These are phyloP conservation scores for Penicillium steckii DNA, from an alignment of 495 filamentous ascomycete genomes.

Conservation along the genomic window DNA sequence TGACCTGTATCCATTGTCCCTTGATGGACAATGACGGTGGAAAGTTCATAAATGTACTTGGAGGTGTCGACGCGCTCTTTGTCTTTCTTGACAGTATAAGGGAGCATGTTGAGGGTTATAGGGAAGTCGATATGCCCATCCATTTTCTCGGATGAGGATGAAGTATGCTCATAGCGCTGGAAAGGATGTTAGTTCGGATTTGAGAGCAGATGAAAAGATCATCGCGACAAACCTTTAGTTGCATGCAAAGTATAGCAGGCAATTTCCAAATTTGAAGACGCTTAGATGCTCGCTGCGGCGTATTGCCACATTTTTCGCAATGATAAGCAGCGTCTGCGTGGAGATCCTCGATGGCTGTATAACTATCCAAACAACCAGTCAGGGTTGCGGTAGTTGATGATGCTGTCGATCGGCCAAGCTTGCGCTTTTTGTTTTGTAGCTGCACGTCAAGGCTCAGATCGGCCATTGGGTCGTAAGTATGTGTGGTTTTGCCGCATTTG, in stretches of 20 bases:
- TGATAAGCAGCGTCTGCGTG: slow-evolving; percentile 71
- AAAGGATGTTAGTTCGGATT: background rate
- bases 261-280: slow-evolving; percentile 76
- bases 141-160: slow-evolving; percentile 70
- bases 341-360: slow-evolving; percentile 66
- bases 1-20: slow-evolving; percentile 88
- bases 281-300: slow-evolving; percentile 69
- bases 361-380: slow-evolving; percentile 77
- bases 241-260: slow-evolving; percentile 85
- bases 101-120: slow-evolving; percentile 80
- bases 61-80: slow-evolving; percentile 34
- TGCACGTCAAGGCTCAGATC: slow-evolving; percentile 83
- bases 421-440: slow-evolving; percentile 49
- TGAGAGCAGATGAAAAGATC: background rate
- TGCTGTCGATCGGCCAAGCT: slow-evolving; percentile 37
- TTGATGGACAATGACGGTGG: slow-evolving; percentile 78
- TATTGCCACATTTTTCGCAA: slow-evolving; percentile 71
- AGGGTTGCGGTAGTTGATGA: slow-evolving; percentile 54
- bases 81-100: slow-evolving; percentile 70
- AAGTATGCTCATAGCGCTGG: slow-evolving; percentile 76
- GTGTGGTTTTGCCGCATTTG: slow-evolving; percentile 73
- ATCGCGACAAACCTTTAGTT: slow-evolving; percentile 67
- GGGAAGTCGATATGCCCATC: slow-evolving; percentile 80
- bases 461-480: slow-evolving; percentile 78
- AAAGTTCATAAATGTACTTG: slow-evolving; percentile 75